These are phyloP conservation scores for Arabis alpina DNA, from an alignment of 345 rosid species.

Conservation along the genomic window DNA sequence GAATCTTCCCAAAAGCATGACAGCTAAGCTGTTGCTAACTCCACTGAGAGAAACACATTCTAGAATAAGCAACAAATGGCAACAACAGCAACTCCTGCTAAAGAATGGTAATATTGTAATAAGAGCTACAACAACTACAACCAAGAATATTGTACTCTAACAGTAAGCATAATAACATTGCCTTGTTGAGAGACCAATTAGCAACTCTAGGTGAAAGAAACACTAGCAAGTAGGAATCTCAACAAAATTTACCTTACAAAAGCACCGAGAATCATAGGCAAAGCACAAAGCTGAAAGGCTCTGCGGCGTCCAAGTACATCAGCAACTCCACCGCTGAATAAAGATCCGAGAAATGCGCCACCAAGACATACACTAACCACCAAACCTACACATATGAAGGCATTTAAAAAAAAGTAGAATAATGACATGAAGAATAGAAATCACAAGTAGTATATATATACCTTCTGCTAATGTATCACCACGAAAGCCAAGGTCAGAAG, in stretches of 20 bases:
- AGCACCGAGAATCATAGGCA: slow-evolving; percentile 95
- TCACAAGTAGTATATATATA: slow-evolving; percentile 30
- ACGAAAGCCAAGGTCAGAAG: slow-evolving; percentile 81
- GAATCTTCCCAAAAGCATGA: slow-evolving; percentile 88
- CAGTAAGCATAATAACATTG: not conserved
- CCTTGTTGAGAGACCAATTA: not conserved
- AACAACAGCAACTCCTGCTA: slow-evolving; percentile 46
- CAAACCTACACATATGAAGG: slow-evolving; percentile 58
- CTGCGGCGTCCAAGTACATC: slow-evolving; percentile 86
- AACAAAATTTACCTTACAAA: slow-evolving; percentile 55
- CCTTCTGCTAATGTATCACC: slow-evolving; percentile 97
- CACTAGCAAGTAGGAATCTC: not conserved
- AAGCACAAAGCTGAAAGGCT: slow-evolving; percentile 86
- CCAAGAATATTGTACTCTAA: too few relatives aligned
- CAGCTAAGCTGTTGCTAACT: slow-evolving; percentile 57
- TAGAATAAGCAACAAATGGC: slow-evolving; percentile 70
- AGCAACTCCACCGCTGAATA: slow-evolving; percentile 85
- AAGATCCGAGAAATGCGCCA: slow-evolving; percentile 83
- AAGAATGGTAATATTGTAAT: not conserved
- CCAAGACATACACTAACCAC: slow-evolving; percentile 95
- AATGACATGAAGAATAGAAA: not conserved
- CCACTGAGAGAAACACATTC: slow-evolving; percentile 60
- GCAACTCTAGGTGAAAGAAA: not conserved
- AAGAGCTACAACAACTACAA: not conserved
- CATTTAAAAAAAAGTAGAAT: slow-evolving; percentile 4